Evolutionary conservation across 768 basidiomycete genomes (phyloP).

Genomic region (Neoboletus magnificus): DNA sequence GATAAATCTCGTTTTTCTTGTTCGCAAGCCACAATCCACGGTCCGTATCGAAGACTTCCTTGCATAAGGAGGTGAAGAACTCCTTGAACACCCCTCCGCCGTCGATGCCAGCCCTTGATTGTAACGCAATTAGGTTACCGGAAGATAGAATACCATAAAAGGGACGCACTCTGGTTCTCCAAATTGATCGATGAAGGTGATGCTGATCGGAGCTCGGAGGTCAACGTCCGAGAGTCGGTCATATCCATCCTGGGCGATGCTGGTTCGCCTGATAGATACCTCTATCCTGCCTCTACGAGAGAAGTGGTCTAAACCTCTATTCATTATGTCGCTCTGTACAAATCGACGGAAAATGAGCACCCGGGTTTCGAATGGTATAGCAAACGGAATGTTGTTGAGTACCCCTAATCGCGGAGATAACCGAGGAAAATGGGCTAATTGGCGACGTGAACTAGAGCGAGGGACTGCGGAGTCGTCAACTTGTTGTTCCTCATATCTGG

Average conservation of each 20-base stretch:
- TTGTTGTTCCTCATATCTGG: constrained; percentile 65
- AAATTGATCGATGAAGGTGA: constrained; percentile 90
- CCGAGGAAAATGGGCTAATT: constrained; percentile 61
- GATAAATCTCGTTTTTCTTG: constrained; percentile 90
- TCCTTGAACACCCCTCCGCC: constrained; percentile 98
- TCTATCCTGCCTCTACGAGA: constrained; percentile 21
- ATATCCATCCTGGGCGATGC: constrained; percentile 89
- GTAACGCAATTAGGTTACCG: not conserved
- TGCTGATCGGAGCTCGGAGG: constrained; percentile 79
- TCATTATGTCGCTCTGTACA: constrained; percentile 58
- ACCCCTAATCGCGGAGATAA: constrained; percentile 74
- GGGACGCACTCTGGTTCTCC: constrained; percentile 74
- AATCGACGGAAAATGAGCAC: constrained; percentile 88
- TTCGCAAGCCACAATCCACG: constrained; percentile 92
- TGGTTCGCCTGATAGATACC: constrained; percentile 51
- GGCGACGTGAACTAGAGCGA: constrained; percentile 56
- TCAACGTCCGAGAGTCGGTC: constrained; percentile 73
- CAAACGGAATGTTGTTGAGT: constrained; percentile 93
- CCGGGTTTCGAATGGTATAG: constrained; percentile 89
- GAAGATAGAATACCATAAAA: not conserved
- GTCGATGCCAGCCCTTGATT: constrained; percentile 78
- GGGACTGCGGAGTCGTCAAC: constrained; percentile 29
- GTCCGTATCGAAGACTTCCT: constrained; percentile 93
- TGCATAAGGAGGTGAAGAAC: constrained; percentile 88
- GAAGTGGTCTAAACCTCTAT: constrained; percentile 17